These are phyloP conservation scores for Cryptosporidium felis DNA, from an alignment of 169 alveolate species.

Conservation along the genomic window DNA sequence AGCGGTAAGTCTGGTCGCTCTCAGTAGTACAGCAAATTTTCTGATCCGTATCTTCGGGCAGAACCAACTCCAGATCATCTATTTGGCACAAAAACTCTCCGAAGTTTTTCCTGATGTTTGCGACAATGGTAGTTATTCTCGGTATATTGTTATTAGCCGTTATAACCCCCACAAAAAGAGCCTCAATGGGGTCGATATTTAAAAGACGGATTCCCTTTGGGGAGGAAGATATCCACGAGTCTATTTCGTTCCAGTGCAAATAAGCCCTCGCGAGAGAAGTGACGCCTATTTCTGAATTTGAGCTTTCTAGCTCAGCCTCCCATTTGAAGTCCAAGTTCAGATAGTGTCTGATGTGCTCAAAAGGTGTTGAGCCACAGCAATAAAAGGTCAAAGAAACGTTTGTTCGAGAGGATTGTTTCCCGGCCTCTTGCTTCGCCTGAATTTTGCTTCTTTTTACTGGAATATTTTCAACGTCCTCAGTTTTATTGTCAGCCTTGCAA, in stretches of 20 bases:
- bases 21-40: neutral
- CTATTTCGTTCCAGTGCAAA: slow-evolving; percentile 23
- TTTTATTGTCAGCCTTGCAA: neutral
- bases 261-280: slow-evolving; percentile 23
- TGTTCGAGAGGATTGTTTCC: neutral
- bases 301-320: neutral
- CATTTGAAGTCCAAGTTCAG: slow-evolving; percentile 30
- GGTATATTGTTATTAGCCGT: slow-evolving; percentile 61
- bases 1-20: neutral
- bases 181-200: slow-evolving; percentile 68
- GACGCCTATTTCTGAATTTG: neutral
- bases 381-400: neutral
- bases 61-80: neutral
- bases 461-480: slow-evolving; percentile 19
- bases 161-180: slow-evolving; percentile 51
- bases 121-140: slow-evolving; percentile 34
- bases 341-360: slow-evolving; percentile 52
- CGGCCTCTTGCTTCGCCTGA: neutral
- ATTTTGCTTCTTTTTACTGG: slow-evolving; percentile 23
- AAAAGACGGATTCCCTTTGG: slow-evolving; percentile 47
- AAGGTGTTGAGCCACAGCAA: slow-evolving; percentile 45
- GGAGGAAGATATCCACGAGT: slow-evolving; percentile 16
- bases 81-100: slow-evolving; percentile 42
- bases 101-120: slow-evolving; percentile 6
- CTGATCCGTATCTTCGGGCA: neutral